Conservation (phyloP, 2,329 filamentous ascomycete species). For the Colletotrichum sansevieriae region DNA sequence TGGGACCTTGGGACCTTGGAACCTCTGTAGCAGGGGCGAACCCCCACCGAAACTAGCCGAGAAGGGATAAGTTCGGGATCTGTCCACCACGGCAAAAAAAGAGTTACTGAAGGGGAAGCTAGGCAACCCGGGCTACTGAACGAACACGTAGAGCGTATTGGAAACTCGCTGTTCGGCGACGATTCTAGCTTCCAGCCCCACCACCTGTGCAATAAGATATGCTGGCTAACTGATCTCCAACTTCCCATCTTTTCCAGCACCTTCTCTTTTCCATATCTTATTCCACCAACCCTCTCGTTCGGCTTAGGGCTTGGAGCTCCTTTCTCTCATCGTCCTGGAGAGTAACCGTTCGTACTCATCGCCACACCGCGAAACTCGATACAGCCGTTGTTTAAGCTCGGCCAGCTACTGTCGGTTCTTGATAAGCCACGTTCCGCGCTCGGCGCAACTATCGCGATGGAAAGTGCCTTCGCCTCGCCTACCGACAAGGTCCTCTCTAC, state of each 20-base stretch:
- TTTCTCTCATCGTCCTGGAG: background rate
- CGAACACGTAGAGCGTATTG: slow-evolving; percentile 44
- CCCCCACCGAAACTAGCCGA: slow-evolving; percentile 32
- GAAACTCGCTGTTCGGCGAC: slow-evolving; percentile 41
- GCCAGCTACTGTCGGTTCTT: slow-evolving; percentile 33
- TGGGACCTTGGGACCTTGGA: slow-evolving; percentile 28
- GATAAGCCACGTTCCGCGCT: slow-evolving; percentile 37
- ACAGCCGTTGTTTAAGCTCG: slow-evolving; percentile 29
- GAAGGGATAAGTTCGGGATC: slow-evolving; percentile 25
- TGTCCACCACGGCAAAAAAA: slow-evolving; percentile 39
- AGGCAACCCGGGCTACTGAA: slow-evolving; percentile 38
- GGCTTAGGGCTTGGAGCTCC: slow-evolving; percentile 16
- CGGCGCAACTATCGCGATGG: slow-evolving; percentile 60
- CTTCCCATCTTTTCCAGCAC: slow-evolving; percentile 32
- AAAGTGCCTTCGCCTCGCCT: slow-evolving; percentile 72
- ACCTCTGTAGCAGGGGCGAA: slow-evolving; percentile 27
- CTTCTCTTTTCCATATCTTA: slow-evolving; percentile 30
- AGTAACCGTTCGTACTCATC: slow-evolving; percentile 6
- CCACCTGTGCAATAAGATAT: slow-evolving; percentile 41
- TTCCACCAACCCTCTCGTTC: slow-evolving; percentile 21
- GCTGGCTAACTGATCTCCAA: slow-evolving; percentile 34
- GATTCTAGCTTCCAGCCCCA: slow-evolving; percentile 42
- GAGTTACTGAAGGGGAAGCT: slow-evolving; percentile 39
- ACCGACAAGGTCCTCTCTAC: slow-evolving; percentile 69
- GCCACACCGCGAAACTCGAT: slow-evolving; percentile 7